Evolutionary conservation across 129 eudicot genomes (phyloP).

Genomic region (Flaveria sonorensis): DNA sequence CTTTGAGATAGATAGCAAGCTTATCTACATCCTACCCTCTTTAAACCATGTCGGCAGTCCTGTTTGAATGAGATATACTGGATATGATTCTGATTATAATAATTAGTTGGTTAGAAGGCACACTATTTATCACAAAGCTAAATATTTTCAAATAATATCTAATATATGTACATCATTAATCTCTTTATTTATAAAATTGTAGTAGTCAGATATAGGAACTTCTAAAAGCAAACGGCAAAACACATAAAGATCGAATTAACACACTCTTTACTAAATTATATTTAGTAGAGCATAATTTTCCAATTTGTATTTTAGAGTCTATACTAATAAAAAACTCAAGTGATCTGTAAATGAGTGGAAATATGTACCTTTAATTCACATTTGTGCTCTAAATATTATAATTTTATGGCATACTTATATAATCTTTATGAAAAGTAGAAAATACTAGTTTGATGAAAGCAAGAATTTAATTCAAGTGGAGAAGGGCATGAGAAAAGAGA

Average conservation of each 20-base stretch:
- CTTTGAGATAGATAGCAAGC: no score
- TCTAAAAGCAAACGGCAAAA: background rate
- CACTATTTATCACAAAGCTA: no score
- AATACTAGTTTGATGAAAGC: slow-evolving; percentile 23
- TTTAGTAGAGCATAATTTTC: background rate
- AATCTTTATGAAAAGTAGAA: slow-evolving; percentile 23
- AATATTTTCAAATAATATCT: background rate
- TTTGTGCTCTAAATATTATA: background rate
- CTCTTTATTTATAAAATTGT: background rate
- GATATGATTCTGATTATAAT: no score
- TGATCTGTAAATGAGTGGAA: slow-evolving; percentile 2
- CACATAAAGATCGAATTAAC: background rate
- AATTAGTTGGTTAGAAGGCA: no score
- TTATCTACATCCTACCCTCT: no score
- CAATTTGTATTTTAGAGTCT: background rate
- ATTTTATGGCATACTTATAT: background rate
- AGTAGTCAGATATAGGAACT: background rate
- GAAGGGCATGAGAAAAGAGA: slow-evolving; percentile 35
- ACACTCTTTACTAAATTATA: background rate
- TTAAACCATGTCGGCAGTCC: no score
- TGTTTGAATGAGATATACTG: no score
- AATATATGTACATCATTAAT: background rate
- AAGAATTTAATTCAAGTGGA: slow-evolving; percentile 12
- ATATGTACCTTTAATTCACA: background rate
- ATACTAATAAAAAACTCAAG: background rate